A percentile compares a stretch with the other conserved stretches of the same genome.
Conservation (phyloP, 1,284 basidiomycete species). For the Boletus smithii region DNA sequence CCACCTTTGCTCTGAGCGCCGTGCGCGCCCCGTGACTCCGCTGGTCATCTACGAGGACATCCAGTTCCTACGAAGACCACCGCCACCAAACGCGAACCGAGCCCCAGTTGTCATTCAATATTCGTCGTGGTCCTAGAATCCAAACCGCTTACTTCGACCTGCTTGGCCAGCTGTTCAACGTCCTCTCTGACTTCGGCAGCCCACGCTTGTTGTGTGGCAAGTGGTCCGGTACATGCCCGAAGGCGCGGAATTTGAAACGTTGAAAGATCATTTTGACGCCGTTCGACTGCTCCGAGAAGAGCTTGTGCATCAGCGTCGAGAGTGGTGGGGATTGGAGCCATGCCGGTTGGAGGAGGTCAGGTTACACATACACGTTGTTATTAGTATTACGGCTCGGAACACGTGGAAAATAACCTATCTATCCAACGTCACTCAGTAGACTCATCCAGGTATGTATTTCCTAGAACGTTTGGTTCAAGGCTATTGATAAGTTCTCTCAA, state of each 20-base stretch:
- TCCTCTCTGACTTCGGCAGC: constrained; percentile 76
- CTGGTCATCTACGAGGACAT: constrained; percentile 66
- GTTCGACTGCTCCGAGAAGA: constrained; percentile 50
- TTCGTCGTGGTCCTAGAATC: background rate
- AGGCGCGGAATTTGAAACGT: constrained; percentile 76
- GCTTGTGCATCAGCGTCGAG: constrained; percentile 49
- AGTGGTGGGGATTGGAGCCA: constrained; percentile 60
- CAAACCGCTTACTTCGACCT: constrained; percentile 61
- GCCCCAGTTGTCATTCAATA: constrained; percentile 8
- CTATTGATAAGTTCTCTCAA: too few species aligned
- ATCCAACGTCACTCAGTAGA: too few species aligned
- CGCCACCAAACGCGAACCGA: background rate
- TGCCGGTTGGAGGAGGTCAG: constrained; percentile 22
- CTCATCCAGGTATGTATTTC: too few species aligned
- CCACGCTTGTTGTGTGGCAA: constrained; percentile 66
- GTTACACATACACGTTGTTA: background rate
- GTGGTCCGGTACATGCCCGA: constrained; percentile 59
- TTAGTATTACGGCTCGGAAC: too few species aligned
- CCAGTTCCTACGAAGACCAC: constrained; percentile 49
- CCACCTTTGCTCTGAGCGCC: constrained; percentile 51
- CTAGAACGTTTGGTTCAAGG: too few species aligned
- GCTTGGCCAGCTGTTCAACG: constrained; percentile 55
- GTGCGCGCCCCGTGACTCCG: constrained; percentile 49
- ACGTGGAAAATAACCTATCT: too few species aligned
- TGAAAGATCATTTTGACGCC: constrained; percentile 61